These are phyloP conservation scores for Diplodia intermedia DNA, from an alignment of 2,329 filamentous ascomycete genomes.

Conservation along the genomic window DNA sequence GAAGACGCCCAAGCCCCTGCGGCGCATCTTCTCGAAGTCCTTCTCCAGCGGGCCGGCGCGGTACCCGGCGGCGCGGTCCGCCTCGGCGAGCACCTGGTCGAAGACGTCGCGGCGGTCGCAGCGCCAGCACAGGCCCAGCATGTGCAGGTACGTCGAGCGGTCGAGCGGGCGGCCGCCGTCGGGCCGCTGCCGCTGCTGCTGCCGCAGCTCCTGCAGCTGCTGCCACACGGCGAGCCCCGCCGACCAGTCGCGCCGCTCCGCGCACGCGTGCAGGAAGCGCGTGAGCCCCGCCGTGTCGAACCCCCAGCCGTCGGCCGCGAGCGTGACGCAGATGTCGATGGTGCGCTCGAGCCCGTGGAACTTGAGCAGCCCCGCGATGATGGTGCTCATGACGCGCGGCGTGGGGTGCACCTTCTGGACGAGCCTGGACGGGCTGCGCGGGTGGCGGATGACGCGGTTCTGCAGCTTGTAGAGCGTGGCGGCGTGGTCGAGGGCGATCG, in stretches of 20 bases:
- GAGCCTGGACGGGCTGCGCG: conserved; percentile 42
- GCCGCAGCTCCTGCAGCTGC: conserved; percentile 47
- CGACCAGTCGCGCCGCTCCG: conserved; percentile 48
- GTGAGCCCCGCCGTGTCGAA: conserved; percentile 50
- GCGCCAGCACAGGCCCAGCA: conserved; percentile 28
- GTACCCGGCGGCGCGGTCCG: conserved; percentile 3
- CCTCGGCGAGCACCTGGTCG: conserved; percentile 15
- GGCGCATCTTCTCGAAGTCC: conserved; percentile 23
- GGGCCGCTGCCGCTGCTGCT: no score
- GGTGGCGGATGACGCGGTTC: conserved; percentile 22
- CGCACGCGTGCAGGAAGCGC: conserved; percentile 51
- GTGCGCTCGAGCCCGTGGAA: conserved; percentile 56
- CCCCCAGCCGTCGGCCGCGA: conserved; percentile 56
- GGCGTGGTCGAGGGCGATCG: conserved; percentile 40
- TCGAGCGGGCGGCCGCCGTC: conserved; percentile 4
- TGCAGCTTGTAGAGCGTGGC: neutral
- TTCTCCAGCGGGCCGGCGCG: conserved; percentile 1
- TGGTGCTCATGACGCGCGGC: conserved; percentile 52
- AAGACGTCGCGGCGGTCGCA: conserved; percentile 19
- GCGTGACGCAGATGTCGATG: conserved; percentile 50
- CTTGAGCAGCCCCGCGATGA: conserved; percentile 52
- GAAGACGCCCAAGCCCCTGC: neutral
- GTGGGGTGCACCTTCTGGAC: conserved; percentile 55
- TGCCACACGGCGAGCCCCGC: conserved; percentile 51
- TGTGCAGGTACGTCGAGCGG: conserved; percentile 18